Evolutionary conservation across 2,329 filamentous ascomycete genomes (phyloP).

Genomic region (Cytospora piceicola): DNA sequence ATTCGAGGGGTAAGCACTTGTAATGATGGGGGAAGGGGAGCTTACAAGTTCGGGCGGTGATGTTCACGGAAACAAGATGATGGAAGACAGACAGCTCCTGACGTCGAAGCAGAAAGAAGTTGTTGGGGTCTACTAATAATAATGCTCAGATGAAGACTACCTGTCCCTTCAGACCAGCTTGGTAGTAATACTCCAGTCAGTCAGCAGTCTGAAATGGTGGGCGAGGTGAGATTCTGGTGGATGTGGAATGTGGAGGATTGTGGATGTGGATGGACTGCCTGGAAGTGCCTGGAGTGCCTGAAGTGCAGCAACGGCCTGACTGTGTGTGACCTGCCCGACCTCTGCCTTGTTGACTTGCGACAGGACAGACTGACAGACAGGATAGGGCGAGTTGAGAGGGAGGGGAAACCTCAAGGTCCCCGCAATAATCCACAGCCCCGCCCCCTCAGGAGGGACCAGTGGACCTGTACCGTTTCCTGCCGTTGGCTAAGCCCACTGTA

Average conservation of each 20-base stretch:
- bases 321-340: not conserved
- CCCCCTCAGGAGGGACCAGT: not conserved
- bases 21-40: constrained; percentile 5
- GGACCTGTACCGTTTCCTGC: not conserved
- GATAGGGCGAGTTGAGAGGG: not conserved
- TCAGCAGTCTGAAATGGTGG: not conserved
- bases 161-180: not conserved
- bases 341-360: not conserved
- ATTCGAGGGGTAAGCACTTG: not conserved
- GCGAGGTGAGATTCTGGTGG: not conserved
- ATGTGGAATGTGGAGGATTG: not conserved
- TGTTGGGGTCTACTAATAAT: constrained; percentile 19
- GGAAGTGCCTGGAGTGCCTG: not conserved
- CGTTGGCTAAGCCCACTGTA: constrained; percentile 8
- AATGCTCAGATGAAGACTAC: constrained; percentile 12
- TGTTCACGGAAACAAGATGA: not conserved
- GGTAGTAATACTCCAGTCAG: not conserved
- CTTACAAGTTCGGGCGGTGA: constrained; percentile 18
- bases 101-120: not conserved
- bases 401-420: not conserved
- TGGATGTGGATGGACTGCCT: not conserved
- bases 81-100: constrained; percentile 12
- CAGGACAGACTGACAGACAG: not conserved
- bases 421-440: not conserved
- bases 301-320: too few species aligned